A percentile compares a stretch with the other conserved stretches of the same genome.
Conservation (phyloP, 225 moss, liverwort and hornwort genomes). For the Physcomitrellopsis africana region DNA sequence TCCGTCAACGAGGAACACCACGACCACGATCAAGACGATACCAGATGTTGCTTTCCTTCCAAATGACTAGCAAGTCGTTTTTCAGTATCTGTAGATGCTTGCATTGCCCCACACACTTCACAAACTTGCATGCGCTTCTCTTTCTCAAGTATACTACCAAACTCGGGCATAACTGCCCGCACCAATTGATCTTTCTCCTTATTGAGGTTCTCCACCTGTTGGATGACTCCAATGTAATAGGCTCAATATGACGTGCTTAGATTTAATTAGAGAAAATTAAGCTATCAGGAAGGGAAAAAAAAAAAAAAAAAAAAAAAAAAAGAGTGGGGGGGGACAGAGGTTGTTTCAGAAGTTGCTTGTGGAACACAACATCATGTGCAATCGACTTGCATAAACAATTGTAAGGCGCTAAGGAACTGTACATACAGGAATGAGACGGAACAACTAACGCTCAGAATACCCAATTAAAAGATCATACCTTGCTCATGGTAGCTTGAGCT, state of each 20-base stretch:
- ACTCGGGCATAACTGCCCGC: conserved; percentile 93
- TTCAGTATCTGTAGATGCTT: conserved; percentile 97
- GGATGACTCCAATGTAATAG: conserved; percentile 14
- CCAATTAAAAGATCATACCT: conserved; percentile 44
- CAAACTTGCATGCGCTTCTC: conserved; percentile 99
- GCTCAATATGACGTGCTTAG: not conserved
- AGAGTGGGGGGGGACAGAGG: not conserved
- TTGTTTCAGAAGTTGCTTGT: not conserved
- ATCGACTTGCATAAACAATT: not conserved
- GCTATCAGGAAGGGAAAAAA: not conserved
- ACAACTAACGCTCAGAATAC: not conserved
- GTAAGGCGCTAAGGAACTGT: not conserved
- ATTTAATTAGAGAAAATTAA: not conserved
- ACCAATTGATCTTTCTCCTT: conserved; percentile 90
- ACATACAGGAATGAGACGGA: not conserved
- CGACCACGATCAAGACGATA: conserved; percentile 29
- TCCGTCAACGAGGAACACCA: not conserved
- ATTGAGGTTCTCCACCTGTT: conserved; percentile 81
- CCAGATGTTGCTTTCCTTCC: conserved; percentile 97
- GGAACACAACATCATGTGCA: not conserved
- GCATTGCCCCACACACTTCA: conserved; percentile 99
- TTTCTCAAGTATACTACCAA: conserved; percentile 92
- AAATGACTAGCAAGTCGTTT: conserved; percentile 95
- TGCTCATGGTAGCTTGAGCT: conserved; percentile 92
- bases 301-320: not conserved